phyloP scores from a whole-genome alignment of 139 green algal genomes.

The Picochlorum sp. region DNA sequence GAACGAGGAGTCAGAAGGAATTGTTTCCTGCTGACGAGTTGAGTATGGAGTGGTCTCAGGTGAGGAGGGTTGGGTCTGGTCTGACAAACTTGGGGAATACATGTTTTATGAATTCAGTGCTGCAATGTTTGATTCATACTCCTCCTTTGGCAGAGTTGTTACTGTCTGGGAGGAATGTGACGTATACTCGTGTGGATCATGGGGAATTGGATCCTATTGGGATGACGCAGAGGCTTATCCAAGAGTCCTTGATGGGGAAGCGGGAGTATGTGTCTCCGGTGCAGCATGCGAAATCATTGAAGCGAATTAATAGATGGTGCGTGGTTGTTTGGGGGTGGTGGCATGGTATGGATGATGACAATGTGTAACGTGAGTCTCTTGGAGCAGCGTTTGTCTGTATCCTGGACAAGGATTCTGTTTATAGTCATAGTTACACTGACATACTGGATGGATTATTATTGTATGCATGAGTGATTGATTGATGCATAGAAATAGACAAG shows the following conservation, averaged over 20 bases:
- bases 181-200: neutral
- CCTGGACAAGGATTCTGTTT: neutral
- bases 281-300: conserved; percentile 37
- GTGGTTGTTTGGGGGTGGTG: conserved; percentile 2
- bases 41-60: neutral
- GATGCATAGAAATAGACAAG: no score
- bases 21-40: conserved; percentile 4
- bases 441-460: conserved; percentile 1
- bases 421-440: conserved; percentile 68
- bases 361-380: conserved; percentile 2
- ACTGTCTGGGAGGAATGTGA: conserved; percentile 26
- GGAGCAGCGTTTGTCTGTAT: neutral
- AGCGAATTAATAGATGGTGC: conserved; percentile 45
- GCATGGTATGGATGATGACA: conserved; percentile 23
- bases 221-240: conserved; percentile 44
- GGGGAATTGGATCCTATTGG: conserved; percentile 41
- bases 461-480: no score
- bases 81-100: conserved; percentile 95
- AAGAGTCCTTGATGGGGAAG: conserved; percentile 25
- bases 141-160: conserved; percentile 73
- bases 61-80: conserved; percentile 44
- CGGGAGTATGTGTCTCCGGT: conserved; percentile 23
- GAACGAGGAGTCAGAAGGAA: neutral
- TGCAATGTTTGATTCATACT: conserved; percentile 90
- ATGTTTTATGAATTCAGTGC: conserved; percentile 95